Evolutionary conservation across 352 stramenopile genomes (phyloP).

Genomic region (Phytophthora idaei): DNA sequence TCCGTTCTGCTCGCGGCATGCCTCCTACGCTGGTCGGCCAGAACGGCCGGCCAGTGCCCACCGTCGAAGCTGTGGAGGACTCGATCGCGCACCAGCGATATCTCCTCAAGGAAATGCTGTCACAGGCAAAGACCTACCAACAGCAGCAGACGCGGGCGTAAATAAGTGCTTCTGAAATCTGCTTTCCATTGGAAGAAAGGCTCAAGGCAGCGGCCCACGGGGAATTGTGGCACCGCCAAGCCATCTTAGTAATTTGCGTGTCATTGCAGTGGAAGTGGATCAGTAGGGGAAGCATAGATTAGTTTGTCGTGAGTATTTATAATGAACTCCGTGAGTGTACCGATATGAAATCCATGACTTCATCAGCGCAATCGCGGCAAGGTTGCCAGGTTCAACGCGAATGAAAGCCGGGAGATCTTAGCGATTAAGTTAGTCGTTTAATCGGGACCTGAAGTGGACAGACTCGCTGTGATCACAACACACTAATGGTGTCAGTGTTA

Average conservation of each 20-base stretch:
- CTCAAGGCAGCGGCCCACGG: constrained; percentile 14
- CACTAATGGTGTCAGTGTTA: no score
- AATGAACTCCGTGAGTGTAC: constrained; percentile 24
- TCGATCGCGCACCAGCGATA: constrained; percentile 71
- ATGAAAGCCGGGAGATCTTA: background rate
- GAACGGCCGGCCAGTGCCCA: constrained; percentile 21
- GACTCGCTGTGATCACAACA: background rate
- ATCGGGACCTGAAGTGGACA: background rate
- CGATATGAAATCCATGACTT: background rate
- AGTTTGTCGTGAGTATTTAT: constrained; percentile 42
- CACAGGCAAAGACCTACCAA: constrained; percentile 51
- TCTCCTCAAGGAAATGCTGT: constrained; percentile 71
- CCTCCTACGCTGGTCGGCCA: constrained; percentile 15
- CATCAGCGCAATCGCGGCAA: background rate
- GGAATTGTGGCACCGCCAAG: constrained; percentile 16
- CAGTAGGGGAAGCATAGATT: constrained; percentile 11
- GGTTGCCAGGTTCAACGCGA: background rate
- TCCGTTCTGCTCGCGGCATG: constrained; percentile 19
- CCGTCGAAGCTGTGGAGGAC: constrained; percentile 52
- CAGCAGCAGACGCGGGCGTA: constrained; percentile 32
- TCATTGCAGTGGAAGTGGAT: constrained; percentile 27
- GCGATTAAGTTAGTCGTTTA: background rate
- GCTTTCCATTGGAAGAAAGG: constrained; percentile 36
- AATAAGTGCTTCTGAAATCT: constrained; percentile 18
- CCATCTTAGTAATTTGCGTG: constrained; percentile 26